Base-by-base conservation (phyloP, 805 yeast genomes). In the Wickerhamiella alocasiicola region DNA sequence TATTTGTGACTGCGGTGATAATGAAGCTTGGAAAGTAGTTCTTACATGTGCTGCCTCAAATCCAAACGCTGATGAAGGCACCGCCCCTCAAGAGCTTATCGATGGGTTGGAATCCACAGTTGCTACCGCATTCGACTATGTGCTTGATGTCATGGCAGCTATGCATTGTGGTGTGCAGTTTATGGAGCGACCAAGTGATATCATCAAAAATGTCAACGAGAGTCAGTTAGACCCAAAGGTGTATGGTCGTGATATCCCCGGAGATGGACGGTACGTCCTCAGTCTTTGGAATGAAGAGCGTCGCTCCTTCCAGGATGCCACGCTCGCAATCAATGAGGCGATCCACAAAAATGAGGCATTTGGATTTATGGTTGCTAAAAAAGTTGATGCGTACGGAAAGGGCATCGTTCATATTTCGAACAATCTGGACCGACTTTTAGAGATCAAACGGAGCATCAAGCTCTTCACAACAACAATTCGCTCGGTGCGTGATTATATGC, bases 1-100 rank as follows among this genome's bases (percentile, higher is more conserved):
- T 0, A 80, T 78, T 15, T 81, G 93, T 56, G 95, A 83, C 53
- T 83, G 95, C 57, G 94, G 95, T 3, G 94, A 84, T 52, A 72
- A 76, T 0, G 94, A 81, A 53, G 93, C 93, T 0, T 84, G 93
- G 85, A 68, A 64, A 4, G 57, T 57, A 12, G 59, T 66, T 1
- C 62, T 74, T 31, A 52, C 62, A 11, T 83, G 94, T 55, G 64
- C 65, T 15, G 54, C 66, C 36, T 60, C 57, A 29, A 45, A 48
- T 9, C 45, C n/a, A 9, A 18, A 20, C 17, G 13, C 11, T 17
- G 31, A 26, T 12, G 6, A 27, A 12, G 37, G 17, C n/a, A 4
- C n/a, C 11, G 55, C 48, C 21, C 35, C 44, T 6, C 27, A 26
- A 13, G 37, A 31, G 3, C 16, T 31, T n/a, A 15, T n/a, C n/a